These are phyloP conservation scores for Metschnikowia cubensis DNA, from an alignment of 805 yeast species.

Conservation along the genomic window DNA sequence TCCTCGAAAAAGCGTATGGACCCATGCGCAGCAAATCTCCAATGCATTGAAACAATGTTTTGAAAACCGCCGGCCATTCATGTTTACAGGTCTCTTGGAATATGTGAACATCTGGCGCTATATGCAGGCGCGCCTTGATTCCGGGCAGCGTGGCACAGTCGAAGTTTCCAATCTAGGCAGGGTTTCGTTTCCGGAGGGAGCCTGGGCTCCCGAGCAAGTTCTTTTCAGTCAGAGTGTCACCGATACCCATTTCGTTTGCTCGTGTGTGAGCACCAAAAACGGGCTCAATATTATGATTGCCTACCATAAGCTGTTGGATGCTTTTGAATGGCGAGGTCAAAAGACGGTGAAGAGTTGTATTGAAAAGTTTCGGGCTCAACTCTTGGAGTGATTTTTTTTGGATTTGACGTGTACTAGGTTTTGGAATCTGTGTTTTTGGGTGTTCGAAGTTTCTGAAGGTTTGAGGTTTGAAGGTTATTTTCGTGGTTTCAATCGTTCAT, in stretches of 20 bases:
- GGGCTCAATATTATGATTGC: slow-evolving; percentile 13
- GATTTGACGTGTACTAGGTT: too few species aligned
- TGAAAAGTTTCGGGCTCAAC: neutral
- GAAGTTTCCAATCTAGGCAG: slow-evolving; percentile 17
- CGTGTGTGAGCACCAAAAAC: slow-evolving; percentile 11
- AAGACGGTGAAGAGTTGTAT: slow-evolving; percentile 5
- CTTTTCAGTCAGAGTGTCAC: slow-evolving; percentile 14
- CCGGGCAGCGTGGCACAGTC: slow-evolving; percentile 7
- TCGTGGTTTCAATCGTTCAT: too few species aligned
- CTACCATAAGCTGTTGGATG: slow-evolving; percentile 7
- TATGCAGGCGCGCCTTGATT: neutral
- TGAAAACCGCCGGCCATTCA: slow-evolving; percentile 6
- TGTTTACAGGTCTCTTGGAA: slow-evolving; percentile 7
- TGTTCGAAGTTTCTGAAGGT: too few species aligned
- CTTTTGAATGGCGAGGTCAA: neutral
- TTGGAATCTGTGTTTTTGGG: neutral
- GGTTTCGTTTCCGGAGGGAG: neutral
- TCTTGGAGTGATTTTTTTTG: neutral
- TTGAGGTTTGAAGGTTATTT: too few species aligned
- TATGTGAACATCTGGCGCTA: slow-evolving; percentile 10
- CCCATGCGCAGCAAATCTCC: slow-evolving; percentile 1
- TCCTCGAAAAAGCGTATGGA: slow-evolving; percentile 1
- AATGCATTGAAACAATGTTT: slow-evolving; percentile 2
- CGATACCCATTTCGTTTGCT: slow-evolving; percentile 9
- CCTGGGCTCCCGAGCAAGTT: slow-evolving; percentile 9